phyloP scores from a whole-genome alignment of 257 asterid species.

The Misopates orontium region DNA sequence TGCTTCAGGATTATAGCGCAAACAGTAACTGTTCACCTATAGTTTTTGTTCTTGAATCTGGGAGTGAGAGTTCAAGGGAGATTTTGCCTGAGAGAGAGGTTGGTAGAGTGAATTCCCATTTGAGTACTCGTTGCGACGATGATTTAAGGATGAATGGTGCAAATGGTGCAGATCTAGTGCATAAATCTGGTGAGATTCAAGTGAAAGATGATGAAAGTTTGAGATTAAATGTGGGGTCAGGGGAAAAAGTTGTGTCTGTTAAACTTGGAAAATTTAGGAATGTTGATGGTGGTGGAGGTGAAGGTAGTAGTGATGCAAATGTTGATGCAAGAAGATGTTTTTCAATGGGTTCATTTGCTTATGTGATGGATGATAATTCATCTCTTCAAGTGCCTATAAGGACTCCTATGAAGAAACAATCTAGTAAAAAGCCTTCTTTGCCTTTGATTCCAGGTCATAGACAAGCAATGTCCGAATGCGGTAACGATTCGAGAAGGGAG shows the following conservation, averaged over 20 bases:
- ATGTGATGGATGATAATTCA: conserved; percentile 73
- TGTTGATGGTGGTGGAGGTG: conserved; percentile 49
- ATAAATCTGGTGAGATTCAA: conserved; percentile 45
- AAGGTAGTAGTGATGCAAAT: conserved; percentile 29
- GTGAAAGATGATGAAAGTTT: conserved; percentile 35
- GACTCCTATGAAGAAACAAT: conserved; percentile 57
- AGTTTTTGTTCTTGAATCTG: conserved; percentile 83
- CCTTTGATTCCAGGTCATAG: conserved; percentile 65
- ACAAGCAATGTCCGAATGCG: conserved; percentile 81
- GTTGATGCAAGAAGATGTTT: conserved; percentile 78
- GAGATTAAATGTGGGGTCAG: conserved; percentile 19
- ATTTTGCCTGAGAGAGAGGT: conserved; percentile 38
- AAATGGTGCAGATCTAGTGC: conserved; percentile 28
- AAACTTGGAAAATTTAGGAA: conserved; percentile 84
- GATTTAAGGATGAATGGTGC: conserved; percentile 28
- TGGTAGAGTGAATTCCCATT: conserved; percentile 51
- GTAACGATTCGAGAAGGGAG: conserved; percentile 69
- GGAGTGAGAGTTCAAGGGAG: conserved; percentile 76
- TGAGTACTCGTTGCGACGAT: conserved; percentile 35
- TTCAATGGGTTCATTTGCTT: conserved; percentile 97
- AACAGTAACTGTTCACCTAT: conserved; percentile 48
- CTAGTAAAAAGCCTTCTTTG: conserved; percentile 50
- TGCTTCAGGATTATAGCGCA: conserved; percentile 54
- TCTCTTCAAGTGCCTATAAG: conserved; percentile 76
- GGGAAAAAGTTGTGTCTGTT: conserved; percentile 65